phyloP scores from a whole-genome alignment of 257 asterid species.

The Nyctanthes arbortristis region DNA sequence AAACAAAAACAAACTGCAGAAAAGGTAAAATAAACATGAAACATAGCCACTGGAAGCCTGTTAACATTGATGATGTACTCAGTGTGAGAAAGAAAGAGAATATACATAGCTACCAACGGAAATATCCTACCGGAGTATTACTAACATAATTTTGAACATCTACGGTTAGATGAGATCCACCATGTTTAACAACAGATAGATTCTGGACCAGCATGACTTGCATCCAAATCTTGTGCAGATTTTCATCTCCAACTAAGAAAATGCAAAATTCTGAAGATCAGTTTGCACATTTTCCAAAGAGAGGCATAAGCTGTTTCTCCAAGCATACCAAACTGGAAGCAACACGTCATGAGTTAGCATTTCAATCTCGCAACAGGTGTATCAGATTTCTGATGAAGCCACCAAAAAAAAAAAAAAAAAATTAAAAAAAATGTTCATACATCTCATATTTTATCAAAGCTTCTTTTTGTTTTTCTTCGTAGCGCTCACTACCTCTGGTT shows the following conservation, averaged over 20 bases:
- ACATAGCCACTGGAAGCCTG: background rate
- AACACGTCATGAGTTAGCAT: background rate
- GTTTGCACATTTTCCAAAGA: conserved; percentile 38
- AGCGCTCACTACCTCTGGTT: conserved; percentile 64
- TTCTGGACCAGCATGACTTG: background rate
- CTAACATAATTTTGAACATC: background rate
- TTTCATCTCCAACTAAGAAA: background rate
- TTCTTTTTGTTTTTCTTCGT: conserved; percentile 72
- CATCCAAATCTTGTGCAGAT: background rate
- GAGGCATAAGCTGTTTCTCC: conserved; percentile 76
- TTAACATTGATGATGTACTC: background rate
- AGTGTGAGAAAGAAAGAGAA: background rate
- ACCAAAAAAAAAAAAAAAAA: too few relatives aligned
- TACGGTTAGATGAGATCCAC: background rate
- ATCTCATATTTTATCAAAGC: conserved; percentile 74
- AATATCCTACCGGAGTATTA: background rate
- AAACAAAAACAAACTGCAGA: background rate
- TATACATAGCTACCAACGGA: background rate
- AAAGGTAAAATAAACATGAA: background rate
- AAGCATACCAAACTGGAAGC: conserved; percentile 74
- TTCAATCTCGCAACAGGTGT: conserved; percentile 3
- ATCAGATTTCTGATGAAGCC: conserved; percentile 2
- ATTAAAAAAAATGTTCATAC: conserved; percentile 41
- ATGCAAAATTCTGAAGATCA: background rate
- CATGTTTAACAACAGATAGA: background rate